Percentiles rank a stretch among this genome's conserved stretches.
These are phyloP conservation scores for Ogataea chonburiensis DNA, from an alignment of 805 yeast genomes.

Conservation along the genomic window DNA sequence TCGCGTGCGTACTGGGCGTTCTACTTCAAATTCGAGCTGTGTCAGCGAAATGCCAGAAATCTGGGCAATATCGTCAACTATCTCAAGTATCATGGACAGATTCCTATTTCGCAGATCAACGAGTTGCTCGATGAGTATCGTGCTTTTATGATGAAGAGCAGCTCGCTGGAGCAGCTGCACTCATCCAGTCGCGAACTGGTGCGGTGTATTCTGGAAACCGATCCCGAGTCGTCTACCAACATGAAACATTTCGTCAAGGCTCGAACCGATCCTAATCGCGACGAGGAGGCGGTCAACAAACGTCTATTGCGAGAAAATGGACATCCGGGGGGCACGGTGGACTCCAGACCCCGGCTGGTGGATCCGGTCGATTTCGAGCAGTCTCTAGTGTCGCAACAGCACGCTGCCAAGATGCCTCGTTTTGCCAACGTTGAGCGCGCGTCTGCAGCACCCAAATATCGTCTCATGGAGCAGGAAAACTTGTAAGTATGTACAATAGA, in stretches of 20 bases:
- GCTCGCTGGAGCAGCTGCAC: slow-evolving; percentile 22
- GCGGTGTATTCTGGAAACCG: slow-evolving; percentile 31
- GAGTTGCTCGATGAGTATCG: slow-evolving; percentile 38
- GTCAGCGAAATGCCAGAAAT: slow-evolving; percentile 43
- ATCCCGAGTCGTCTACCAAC: slow-evolving; percentile 32
- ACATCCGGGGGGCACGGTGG: slow-evolving; percentile 36
- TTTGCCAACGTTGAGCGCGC: slow-evolving; percentile 69
- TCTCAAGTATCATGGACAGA: slow-evolving; percentile 42
- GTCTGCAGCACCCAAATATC: slow-evolving; percentile 43
- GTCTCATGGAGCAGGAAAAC: slow-evolving; percentile 15
- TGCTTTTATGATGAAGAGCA: slow-evolving; percentile 36
- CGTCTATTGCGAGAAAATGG: slow-evolving; percentile 34
- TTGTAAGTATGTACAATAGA: slow-evolving; percentile 5
- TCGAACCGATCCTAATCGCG: slow-evolving; percentile 29
- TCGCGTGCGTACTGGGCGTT: slow-evolving; percentile 56
- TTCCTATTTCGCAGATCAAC: slow-evolving; percentile 51
- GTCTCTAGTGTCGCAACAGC: slow-evolving; percentile 13
- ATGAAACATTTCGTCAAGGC: slow-evolving; percentile 34
- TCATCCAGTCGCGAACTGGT: slow-evolving; percentile 26
- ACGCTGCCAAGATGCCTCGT: slow-evolving; percentile 47
- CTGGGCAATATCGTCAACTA: slow-evolving; percentile 44
- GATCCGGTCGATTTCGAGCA: slow-evolving; percentile 37
- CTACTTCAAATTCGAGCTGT: slow-evolving; percentile 52
- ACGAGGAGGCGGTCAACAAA: slow-evolving; percentile 31
- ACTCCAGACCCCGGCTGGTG: slow-evolving; percentile 43